Percentiles rank a stretch among this genome's conserved stretches.
Evolutionary conservation across 2,329 filamentous ascomycete genomes (phyloP).

Genomic region (Xylaria sp.): DNA sequence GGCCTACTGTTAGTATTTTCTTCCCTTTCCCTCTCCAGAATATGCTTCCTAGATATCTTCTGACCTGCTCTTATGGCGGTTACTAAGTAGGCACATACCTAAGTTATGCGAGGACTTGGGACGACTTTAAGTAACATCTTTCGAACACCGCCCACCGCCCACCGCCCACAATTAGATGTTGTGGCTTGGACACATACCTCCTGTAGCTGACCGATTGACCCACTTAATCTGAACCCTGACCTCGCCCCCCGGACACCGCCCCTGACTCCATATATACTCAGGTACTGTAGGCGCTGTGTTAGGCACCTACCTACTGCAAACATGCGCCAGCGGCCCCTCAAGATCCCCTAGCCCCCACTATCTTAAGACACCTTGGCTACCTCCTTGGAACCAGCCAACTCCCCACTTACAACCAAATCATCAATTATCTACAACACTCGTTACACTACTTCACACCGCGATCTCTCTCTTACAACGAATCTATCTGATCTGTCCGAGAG

Average conservation of each 20-base stretch:
- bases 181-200: constrained; percentile 21
- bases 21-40: too few species aligned
- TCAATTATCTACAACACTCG: constrained; percentile 24
- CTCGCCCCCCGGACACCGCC: constrained; percentile 19
- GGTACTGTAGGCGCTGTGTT: not conserved
- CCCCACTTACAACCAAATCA: constrained; percentile 20
- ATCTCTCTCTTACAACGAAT: constrained; percentile 17
- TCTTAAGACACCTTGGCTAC: constrained; percentile 43
- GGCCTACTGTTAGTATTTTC: not conserved
- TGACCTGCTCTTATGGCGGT: too few species aligned
- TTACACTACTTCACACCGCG: constrained; percentile 16
- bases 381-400: constrained; percentile 27
- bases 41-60: too few species aligned
- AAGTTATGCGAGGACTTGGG: too few species aligned
- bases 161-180: constrained; percentile 22
- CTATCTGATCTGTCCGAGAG: not conserved
- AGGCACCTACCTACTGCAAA: not conserved
- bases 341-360: constrained; percentile 30
- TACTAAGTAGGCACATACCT: too few species aligned
- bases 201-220: constrained; percentile 31
- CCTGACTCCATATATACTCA: not conserved
- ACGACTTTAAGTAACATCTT: not conserved
- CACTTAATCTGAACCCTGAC: constrained; percentile 31
- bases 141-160: constrained; percentile 10
- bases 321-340: constrained; percentile 6